These are phyloP conservation scores for Cryphonectria naterciae DNA, from an alignment of 2,329 filamentous ascomycete genomes.

Conservation along the genomic window DNA sequence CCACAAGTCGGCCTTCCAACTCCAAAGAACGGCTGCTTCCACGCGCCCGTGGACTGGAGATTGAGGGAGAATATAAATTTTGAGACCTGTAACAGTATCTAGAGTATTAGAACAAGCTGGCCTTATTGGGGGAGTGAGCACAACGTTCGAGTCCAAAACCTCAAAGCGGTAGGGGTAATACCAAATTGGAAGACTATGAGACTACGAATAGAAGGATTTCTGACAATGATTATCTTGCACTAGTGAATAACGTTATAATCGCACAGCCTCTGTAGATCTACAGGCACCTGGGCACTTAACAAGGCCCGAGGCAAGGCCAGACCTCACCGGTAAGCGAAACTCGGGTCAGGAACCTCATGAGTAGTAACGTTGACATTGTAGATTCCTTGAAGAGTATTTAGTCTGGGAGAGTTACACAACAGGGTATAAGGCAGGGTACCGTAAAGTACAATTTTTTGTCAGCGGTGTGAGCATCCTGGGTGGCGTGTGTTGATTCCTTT, in stretches of 20 bases:
- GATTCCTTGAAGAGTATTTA: too few relatives aligned
- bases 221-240: neutral
- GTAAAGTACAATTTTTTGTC: neutral
- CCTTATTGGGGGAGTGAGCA: neutral
- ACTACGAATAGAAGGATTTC: neutral
- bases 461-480: neutral
- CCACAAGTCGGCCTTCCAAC: neutral
- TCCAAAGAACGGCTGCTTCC: neutral
- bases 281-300: neutral
- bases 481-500: neutral
- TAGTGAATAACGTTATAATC: neutral
- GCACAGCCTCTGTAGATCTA: constrained; percentile 1
- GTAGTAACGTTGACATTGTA: neutral
- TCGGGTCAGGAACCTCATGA: neutral
- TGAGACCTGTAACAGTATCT: neutral
- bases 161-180: neutral
- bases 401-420: neutral
- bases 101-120: neutral
- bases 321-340: neutral
- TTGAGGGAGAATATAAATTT: too few relatives aligned
- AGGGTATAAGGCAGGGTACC: neutral
- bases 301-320: neutral
- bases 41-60: neutral
- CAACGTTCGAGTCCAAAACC: neutral
- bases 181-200: neutral